Conservation (phyloP, 2,329 filamentous ascomycete species). For the Colletotrichum higginsianum region DNA sequence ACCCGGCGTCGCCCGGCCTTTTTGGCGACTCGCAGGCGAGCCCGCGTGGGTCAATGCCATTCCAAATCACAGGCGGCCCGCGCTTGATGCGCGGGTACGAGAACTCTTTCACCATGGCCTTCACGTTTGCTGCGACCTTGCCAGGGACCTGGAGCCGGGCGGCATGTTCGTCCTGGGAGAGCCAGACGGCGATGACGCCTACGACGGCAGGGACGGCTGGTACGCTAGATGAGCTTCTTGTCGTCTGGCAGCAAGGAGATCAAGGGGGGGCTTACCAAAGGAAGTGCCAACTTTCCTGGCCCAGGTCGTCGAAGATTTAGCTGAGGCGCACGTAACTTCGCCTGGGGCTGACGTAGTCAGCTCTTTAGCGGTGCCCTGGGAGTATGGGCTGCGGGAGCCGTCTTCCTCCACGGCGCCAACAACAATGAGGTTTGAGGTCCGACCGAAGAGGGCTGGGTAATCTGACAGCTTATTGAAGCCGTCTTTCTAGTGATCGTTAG, state of each 20-base stretch:
- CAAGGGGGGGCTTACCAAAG: not conserved
- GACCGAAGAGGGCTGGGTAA: conserved; percentile 25
- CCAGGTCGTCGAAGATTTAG: not conserved
- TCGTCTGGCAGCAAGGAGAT: no score
- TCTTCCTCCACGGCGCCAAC: conserved; percentile 22
- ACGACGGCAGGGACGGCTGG: conserved; percentile 14
- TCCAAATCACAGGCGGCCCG: conserved; percentile 23
- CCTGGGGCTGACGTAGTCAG: conserved; percentile 24
- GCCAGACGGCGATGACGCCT: conserved; percentile 33
- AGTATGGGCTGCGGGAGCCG: conserved; percentile 14
- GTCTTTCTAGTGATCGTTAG: not conserved
- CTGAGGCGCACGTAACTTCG: not conserved
- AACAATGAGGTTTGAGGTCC: conserved; percentile 20
- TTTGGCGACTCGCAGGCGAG: not conserved
- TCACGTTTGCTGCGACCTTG: conserved; percentile 27
- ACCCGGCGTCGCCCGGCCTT: no score
- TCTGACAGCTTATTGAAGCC: not conserved
- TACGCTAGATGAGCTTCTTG: not conserved
- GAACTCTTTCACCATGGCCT: conserved; percentile 15
- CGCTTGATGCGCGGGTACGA: conserved; percentile 18
- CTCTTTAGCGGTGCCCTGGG: conserved; percentile 21
- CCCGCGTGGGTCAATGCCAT: conserved; percentile 22
- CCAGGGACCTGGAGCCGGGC: conserved; percentile 12
- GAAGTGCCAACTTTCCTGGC: conserved; percentile 3
- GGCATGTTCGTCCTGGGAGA: conserved; percentile 17